Base-by-base conservation (phyloP, 1,284 basidiomycete genomes). In the Inonotus hispidus region DNA sequence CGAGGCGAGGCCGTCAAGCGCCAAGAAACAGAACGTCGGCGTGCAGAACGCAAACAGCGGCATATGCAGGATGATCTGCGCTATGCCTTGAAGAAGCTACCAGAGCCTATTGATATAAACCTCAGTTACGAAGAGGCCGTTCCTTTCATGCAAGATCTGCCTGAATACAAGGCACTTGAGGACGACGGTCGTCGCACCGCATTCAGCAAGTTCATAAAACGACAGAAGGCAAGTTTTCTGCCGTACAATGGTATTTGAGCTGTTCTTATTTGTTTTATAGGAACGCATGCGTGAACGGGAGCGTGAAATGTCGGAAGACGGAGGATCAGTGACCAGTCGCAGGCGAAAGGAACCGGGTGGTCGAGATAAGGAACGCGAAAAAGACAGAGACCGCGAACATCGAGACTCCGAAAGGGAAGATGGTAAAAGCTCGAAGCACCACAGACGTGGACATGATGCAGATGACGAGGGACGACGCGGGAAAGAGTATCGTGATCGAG, bases 31-130 rank as follows among this genome's bases (percentile, higher is more conserved):
- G 94, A 92, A 72, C 86, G 81, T 66, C 82, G 92, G 14, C 81
- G 90, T 25, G 77, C 87, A 0, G 97, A 99, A 73, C 82, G 94
- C 52, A 87, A 83, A 68, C 83, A 89, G 63, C 82, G 96, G 23
- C 91, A 97, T 71, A 75, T 92, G 60, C 93, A 97, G 69, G 96
- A 99, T 71, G 97, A 99, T 69, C 79, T 99, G 38, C 89, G 97
- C 2, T 98, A 98, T 72, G 97, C 95, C 0, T 80, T 98, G 65
- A 95, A 93, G 75, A 95, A 96, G 70, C 77, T 96, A 3, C 74
- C 90, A 0, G 88, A 94, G 38, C 82, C 90, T 0, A 74, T 96
- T 47, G 90, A 94, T 65, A 69, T 93, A 46, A 85, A 77, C 25
- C 72, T 86, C 62, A 71, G 86, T 0, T 97, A 88, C 68, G 93